These are phyloP conservation scores for Crithidia thermophila DNA, from an alignment of 208 protist species.

Conservation along the genomic window DNA sequence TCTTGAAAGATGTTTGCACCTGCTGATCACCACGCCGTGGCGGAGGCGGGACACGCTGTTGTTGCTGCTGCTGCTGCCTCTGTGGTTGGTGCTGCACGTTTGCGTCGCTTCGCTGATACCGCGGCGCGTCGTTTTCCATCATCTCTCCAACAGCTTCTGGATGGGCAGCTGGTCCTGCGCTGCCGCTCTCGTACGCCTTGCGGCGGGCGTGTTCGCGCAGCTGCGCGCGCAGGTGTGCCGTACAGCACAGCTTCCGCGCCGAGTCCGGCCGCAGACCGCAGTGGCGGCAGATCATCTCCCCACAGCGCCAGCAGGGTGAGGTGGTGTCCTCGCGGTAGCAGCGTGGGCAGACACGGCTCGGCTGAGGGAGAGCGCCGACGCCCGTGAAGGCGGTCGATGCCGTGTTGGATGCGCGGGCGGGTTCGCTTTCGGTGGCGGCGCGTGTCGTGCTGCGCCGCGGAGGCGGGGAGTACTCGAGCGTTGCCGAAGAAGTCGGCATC, in stretches of 20 bases:
- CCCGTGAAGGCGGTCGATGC: neutral
- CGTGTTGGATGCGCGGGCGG: neutral
- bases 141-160: too few species aligned
- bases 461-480: conserved; percentile 17
- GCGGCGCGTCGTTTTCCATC: too few species aligned
- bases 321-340: conserved; percentile 55
- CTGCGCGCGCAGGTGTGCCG: conserved; percentile 36
- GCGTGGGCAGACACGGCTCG: conserved; percentile 32
- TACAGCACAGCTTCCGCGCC: conserved; percentile 38
- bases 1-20: conserved; percentile 27
- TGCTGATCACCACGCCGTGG: conserved; percentile 17
- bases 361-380: conserved; percentile 21
- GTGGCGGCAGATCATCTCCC: conserved; percentile 54
- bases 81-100: neutral
- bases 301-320: conserved; percentile 48
- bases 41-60: neutral
- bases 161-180: neutral
- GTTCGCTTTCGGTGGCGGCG: neutral
- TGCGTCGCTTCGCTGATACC: neutral
- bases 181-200: conserved; percentile 1
- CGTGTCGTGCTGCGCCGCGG: conserved; percentile 25
- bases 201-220: conserved; percentile 15
- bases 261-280: conserved; percentile 38
- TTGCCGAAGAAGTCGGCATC: neutral
- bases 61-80: conserved; percentile 7